Evolutionary conservation across 148 eudicot genomes (phyloP).

Genomic region (Persicaria tinctoria): DNA sequence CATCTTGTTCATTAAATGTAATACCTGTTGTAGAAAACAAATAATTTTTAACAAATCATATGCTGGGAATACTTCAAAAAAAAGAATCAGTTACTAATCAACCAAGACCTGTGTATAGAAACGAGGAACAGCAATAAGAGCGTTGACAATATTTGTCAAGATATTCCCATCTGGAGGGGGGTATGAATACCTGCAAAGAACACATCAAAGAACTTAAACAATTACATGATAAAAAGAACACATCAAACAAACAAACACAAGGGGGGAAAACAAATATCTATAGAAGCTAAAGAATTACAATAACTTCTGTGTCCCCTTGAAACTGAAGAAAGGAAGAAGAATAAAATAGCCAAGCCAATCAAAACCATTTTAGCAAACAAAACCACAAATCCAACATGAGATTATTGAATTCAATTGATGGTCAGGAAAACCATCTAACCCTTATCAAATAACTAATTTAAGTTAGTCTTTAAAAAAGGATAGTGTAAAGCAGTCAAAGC

Average conservation of each 20-base stretch:
- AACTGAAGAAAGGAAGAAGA: neutral
- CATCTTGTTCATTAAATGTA: slow-evolving; percentile 99
- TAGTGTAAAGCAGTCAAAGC: neutral
- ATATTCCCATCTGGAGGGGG: slow-evolving; percentile 96
- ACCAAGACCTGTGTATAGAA: slow-evolving; percentile 75
- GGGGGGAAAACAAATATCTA: neutral
- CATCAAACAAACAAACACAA: neutral
- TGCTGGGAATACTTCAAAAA: neutral
- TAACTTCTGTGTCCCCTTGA: neutral
- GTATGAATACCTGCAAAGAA: slow-evolving; percentile 61
- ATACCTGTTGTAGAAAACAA: slow-evolving; percentile 37
- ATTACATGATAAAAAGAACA: neutral
- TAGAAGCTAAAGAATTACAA: neutral
- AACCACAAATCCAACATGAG: neutral
- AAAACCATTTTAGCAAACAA: neutral
- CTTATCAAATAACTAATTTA: neutral
- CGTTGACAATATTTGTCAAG: slow-evolving; percentile 82
- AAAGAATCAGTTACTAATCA: neutral
- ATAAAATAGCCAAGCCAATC: neutral
- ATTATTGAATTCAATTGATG: neutral
- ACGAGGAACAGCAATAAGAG: slow-evolving; percentile 95
- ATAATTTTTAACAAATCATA: neutral
- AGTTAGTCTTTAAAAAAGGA: neutral
- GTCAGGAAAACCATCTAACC: neutral
- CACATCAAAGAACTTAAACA: too few relatives aligned